phyloP scores from a whole-genome alignment of 345 rosid genomes.

The Conringia planisiliqua region DNA sequence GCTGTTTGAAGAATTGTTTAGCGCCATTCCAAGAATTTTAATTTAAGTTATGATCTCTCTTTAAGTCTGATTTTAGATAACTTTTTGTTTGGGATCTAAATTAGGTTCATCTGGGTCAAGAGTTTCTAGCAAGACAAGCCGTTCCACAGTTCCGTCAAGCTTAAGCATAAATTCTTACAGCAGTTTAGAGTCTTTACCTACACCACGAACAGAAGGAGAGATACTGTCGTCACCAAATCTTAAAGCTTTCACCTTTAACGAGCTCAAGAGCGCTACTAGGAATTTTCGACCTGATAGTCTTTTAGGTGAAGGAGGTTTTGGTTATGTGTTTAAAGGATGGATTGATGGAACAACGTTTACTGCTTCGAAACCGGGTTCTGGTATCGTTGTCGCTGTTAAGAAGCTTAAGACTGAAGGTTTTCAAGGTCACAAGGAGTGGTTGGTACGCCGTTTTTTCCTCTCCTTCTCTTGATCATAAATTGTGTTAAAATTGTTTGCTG shows the following conservation, averaged over 20 bases:
- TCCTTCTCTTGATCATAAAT: neutral
- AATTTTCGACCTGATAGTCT: slow-evolving; percentile 89
- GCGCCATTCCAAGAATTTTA: neutral
- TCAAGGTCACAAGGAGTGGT: slow-evolving; percentile 99
- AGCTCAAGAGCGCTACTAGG: slow-evolving; percentile 82
- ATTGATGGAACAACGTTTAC: slow-evolving; percentile 65
- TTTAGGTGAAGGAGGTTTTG: slow-evolving; percentile 97
- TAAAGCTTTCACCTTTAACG: slow-evolving; percentile 73
- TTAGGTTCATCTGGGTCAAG: slow-evolving; percentile 50
- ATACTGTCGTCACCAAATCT: slow-evolving; percentile 84
- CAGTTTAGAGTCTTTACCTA: slow-evolving; percentile 54
- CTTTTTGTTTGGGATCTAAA: neutral
- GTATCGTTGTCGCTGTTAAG: slow-evolving; percentile 95
- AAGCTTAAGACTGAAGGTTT: slow-evolving; percentile 92
- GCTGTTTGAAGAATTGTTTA: neutral
- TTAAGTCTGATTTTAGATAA: neutral
- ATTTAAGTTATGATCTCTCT: neutral
- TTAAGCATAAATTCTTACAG: slow-evolving; percentile 64
- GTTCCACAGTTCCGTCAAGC: slow-evolving; percentile 61
- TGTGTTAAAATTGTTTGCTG: slow-evolving; percentile 1
- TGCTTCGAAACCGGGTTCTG: slow-evolving; percentile 81
- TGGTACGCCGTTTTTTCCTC: slow-evolving; percentile 47
- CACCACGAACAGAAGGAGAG: slow-evolving; percentile 91
- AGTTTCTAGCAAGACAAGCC: slow-evolving; percentile 68
- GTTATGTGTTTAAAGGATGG: slow-evolving; percentile 95